Conservation (phyloP, 768 basidiomycete genomes). For the Russula sp. region DNA sequence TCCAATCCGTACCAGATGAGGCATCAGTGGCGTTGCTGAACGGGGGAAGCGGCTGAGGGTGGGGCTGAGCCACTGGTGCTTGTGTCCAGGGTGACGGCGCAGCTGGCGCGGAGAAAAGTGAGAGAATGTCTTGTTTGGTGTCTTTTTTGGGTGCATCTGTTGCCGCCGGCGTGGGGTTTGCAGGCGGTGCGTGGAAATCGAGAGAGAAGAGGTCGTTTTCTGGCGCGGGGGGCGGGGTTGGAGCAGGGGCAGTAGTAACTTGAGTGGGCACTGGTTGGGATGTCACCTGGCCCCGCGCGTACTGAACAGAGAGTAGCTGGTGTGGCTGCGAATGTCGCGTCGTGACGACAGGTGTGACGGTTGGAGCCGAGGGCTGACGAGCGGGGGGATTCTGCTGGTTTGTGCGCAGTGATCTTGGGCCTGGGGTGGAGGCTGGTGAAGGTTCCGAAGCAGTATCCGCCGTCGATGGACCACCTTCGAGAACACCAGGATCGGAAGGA, state of each 20-base stretch:
- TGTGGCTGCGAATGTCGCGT: constrained; percentile 48
- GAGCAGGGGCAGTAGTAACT: constrained; percentile 7
- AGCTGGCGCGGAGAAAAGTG: constrained; percentile 58
- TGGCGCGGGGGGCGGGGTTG: constrained; percentile 32
- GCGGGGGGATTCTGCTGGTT: constrained; percentile 30
- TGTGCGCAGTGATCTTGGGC: constrained; percentile 27
- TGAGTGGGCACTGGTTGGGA: constrained; percentile 2
- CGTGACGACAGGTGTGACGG: constrained; percentile 21
- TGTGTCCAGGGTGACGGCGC: constrained; percentile 29
- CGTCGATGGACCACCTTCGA: constrained; percentile 46
- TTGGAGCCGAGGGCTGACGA: constrained; percentile 28
- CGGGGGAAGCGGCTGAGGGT: constrained; percentile 12
- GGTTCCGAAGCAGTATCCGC: constrained; percentile 20
- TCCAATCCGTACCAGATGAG: constrained; percentile 57
- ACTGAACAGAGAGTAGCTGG: constrained; percentile 44
- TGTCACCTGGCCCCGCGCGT: constrained; percentile 10
- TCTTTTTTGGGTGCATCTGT: constrained; percentile 51
- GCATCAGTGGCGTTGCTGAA: constrained; percentile 35
- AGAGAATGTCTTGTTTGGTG: constrained; percentile 80
- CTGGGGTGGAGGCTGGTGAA: constrained; percentile 21
- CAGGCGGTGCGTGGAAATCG: constrained; percentile 69
- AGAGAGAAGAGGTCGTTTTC: constrained; percentile 74
- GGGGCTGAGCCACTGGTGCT: constrained; percentile 6
- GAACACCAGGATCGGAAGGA: constrained; percentile 72
- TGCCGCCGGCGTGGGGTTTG: constrained; percentile 29